Percentiles rank a stretch among this genome's conserved stretches.
phyloP scores from a whole-genome alignment of 164 flowering plant genomes.

The Vitis rupestris region DNA sequence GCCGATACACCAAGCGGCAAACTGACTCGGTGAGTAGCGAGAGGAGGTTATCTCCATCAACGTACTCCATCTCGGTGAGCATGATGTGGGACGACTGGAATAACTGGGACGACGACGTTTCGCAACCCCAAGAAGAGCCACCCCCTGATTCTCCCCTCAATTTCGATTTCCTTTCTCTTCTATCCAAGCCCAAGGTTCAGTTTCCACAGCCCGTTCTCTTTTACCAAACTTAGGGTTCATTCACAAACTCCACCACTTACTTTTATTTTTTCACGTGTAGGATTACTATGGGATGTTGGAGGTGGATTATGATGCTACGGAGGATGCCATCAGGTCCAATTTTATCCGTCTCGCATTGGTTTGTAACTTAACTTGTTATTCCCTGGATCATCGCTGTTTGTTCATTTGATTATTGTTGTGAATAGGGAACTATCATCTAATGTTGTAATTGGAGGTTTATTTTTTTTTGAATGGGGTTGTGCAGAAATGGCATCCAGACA shows the following conservation, averaged over 20 bases:
- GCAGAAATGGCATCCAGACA: conserved; percentile 98
- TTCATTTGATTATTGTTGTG: neutral
- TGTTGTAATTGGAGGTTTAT: neutral
- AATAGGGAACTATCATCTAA: neutral
- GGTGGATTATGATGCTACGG: conserved; percentile 81
- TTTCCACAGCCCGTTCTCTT: neutral
- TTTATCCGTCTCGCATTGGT: conserved; percentile 93
- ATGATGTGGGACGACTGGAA: conserved; percentile 44
- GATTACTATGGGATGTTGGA: conserved; percentile 80
- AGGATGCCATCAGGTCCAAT: conserved; percentile 83
- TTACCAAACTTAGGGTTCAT: neutral
- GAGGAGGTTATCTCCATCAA: too few relatives aligned
- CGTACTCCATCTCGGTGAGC: neutral
- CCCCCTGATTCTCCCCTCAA: conserved; percentile 27
- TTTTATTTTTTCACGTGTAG: conserved; percentile 24
- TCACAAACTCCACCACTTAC: neutral
- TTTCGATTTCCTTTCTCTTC: conserved; percentile 42
- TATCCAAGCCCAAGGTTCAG: conserved; percentile 53
- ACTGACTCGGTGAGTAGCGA: too few relatives aligned
- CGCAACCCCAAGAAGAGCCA: conserved; percentile 3
- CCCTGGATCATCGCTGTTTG: conserved; percentile 2
- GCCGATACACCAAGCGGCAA: too few relatives aligned
- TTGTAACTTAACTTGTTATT: conserved; percentile 13
- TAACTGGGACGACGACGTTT: conserved; percentile 5
- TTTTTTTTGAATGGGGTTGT: neutral